Evolutionary conservation across 768 basidiomycete genomes (phyloP), one percentile per base, ranked within the genome.

Genomic region (Suillus subluteus): DNA sequence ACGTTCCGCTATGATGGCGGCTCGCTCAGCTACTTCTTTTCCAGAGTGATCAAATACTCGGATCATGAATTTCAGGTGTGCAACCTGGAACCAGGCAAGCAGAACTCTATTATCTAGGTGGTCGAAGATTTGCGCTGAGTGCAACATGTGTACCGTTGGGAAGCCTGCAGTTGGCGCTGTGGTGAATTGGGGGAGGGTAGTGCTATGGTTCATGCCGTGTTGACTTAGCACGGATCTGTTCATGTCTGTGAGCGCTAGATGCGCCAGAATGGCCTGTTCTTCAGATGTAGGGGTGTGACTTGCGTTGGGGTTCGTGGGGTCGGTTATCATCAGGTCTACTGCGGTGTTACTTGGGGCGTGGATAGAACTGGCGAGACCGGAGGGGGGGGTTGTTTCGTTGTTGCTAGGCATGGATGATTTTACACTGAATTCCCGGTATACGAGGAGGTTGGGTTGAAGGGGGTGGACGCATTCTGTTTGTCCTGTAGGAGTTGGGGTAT

Each of bases 221-320:
- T 30, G 16, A 5, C 61, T 9, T 7, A 23, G 8, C 1, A 44
- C n/a, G 4, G 40, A 18, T 5, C 40, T 16, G 6, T 62, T 62
- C 12, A 1, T 44, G 4, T 62, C 35, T 6, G 58, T 35, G 0
- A 59, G 4, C 4, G 16, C 58, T 26, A 59, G 35, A n/a, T 62
- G 41, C 0, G 23, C 61, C 2, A 62, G 40, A 13, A 62, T 44
- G 8, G 50, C 12, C 15, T 52, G 4, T 26, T 52, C 50, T 2
- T 52, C 26, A 1, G 12, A 1, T 0, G 16, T 44, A 0, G 44
- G 16, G 2, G 6, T 6, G 3, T 21, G 18, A 1, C 3, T 2
- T 18, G 5, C 5, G 2, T 1, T 32, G 18, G 44, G 18, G 1
- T 7, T 6, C 2, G 1, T 3, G 21, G 44, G 0, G 44, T 32